Evolutionary conservation across 257 asterid genomes (phyloP).

Genomic region (Oldenlandia corymbosa): DNA sequence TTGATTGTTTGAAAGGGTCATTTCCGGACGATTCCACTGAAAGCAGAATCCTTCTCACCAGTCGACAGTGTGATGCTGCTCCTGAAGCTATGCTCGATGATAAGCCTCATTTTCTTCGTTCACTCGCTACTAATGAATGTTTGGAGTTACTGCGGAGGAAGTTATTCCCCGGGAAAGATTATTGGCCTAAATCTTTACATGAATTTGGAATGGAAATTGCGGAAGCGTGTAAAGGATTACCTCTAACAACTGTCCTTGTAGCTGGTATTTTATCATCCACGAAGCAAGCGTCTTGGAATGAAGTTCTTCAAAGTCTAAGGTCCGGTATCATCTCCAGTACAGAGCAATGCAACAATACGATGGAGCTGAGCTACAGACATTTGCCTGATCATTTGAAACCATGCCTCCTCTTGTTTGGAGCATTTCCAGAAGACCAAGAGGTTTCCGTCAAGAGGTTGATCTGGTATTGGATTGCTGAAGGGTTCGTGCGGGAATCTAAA

Average conservation of each 20-base stretch:
- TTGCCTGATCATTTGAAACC: constrained; percentile 4
- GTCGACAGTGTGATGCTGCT: neutral
- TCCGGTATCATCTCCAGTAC: neutral
- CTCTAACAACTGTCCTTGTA: neutral
- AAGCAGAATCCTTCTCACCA: constrained; percentile 4
- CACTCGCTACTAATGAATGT: neutral
- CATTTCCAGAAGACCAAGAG: neutral
- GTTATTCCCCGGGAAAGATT: neutral
- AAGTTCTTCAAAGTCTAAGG: neutral
- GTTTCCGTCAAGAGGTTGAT: neutral
- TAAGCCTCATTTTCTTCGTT: neutral
- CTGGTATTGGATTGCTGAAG: constrained; percentile 10
- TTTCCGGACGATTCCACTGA: neutral
- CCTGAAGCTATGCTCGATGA: neutral
- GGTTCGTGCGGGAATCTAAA: neutral
- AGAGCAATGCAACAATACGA: neutral
- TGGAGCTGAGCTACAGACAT: constrained; percentile 7
- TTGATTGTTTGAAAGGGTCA: neutral
- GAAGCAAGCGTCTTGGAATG: neutral
- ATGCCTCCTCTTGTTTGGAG: constrained; percentile 8
- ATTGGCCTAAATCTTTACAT: neutral
- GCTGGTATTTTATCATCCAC: neutral
- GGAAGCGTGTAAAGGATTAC: neutral
- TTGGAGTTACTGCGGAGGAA: neutral
- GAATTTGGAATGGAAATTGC: neutral